Base-by-base conservation (phyloP, 1,284 basidiomycete genomes). In the Schizophyllum commune region DNA sequence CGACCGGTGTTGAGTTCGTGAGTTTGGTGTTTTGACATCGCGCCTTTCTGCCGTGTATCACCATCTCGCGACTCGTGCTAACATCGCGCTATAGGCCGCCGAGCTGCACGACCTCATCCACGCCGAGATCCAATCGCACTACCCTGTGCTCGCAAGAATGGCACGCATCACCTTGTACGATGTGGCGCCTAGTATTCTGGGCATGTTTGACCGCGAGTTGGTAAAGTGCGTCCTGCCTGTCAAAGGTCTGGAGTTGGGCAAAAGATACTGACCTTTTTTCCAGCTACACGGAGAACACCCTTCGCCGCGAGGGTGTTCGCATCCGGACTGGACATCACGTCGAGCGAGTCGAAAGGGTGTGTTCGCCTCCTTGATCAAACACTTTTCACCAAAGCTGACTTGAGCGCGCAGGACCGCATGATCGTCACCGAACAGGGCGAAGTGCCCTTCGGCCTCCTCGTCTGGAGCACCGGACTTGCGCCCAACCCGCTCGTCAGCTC, bases 81-180 rank as follows among this genome's bases (percentile, higher is more conserved):
- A 47, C 17, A 11, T 47, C 9, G 39, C 9, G 17, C 9, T 3
- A 13, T 17, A 47, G 39, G 83, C 89, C 0, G 92, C 93, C 7
- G 94, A 96, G 72, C 73, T 97, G 61, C 86, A 92, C 64, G 94
- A 97, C 71, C 79, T 96, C 53, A 78, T 95, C 60, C 84, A 85
- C 61, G 81, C 85, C 32, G 94, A 97, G 65, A 82, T 95, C 5
- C 70, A 78, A n/a, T 74, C 75, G 52, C 78, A 87, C 66, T 91
- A 86, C 68, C 88, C 89, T 3, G 68, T 75, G 2, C 78, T 92
- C 61, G 81, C 84, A 61, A 79, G 79, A 63, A 69, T 89, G 63
- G 79, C 85, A 9, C 83, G 80, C 70, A 96, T 87, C 70, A 89
- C 83, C 61, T 79, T 90, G 62, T 95, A 88, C 75, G 95, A 92